These are phyloP conservation scores for Fusarium sp. DNA, from an alignment of 2,329 filamentous ascomycete genomes.

Conservation along the genomic window DNA sequence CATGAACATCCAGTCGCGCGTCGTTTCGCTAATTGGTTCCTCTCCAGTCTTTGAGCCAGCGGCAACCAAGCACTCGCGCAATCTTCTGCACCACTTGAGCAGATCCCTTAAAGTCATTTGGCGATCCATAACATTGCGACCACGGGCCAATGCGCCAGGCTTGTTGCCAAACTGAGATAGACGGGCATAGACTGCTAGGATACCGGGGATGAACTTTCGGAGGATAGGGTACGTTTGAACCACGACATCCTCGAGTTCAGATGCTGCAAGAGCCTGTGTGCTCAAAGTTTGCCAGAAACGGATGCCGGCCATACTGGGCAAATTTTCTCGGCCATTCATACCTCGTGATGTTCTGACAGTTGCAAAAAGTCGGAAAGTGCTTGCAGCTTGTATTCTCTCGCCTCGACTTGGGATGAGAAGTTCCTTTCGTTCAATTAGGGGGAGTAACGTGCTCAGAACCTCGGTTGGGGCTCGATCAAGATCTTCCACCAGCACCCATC, in stretches of 20 bases:
- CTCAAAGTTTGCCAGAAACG: conserved; percentile 88
- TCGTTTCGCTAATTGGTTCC: conserved; percentile 79
- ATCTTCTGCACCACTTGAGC: conserved; percentile 89
- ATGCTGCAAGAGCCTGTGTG: conserved; percentile 73
- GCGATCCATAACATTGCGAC: conserved; percentile 61
- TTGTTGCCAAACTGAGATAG: conserved; percentile 67
- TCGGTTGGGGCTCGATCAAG: conserved; percentile 95
- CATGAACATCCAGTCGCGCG: conserved; percentile 87
- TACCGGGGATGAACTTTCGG: conserved; percentile 69
- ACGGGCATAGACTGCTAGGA: conserved; percentile 70
- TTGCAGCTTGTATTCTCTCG: conserved; percentile 84
- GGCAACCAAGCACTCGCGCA: conserved; percentile 74
- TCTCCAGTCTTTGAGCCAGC: conserved; percentile 74
- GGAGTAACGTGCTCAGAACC: conserved; percentile 91
- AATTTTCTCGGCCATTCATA: conserved; percentile 73
- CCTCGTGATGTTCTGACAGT: conserved; percentile 85
- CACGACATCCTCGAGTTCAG: conserved; percentile 83
- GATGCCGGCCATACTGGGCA: conserved; percentile 82
- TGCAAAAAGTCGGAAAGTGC: conserved; percentile 90
- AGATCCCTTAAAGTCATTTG: conserved; percentile 82
- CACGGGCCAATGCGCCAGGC: conserved; percentile 50
- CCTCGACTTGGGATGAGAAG: conserved; percentile 90
- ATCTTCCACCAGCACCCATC: conserved; percentile 98
- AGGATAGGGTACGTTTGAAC: conserved; percentile 78
- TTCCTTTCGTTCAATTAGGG: conserved; percentile 92